These are phyloP conservation scores for Sarcodon aspratus DNA, from an alignment of 768 basidiomycete genomes.

Conservation along the genomic window DNA sequence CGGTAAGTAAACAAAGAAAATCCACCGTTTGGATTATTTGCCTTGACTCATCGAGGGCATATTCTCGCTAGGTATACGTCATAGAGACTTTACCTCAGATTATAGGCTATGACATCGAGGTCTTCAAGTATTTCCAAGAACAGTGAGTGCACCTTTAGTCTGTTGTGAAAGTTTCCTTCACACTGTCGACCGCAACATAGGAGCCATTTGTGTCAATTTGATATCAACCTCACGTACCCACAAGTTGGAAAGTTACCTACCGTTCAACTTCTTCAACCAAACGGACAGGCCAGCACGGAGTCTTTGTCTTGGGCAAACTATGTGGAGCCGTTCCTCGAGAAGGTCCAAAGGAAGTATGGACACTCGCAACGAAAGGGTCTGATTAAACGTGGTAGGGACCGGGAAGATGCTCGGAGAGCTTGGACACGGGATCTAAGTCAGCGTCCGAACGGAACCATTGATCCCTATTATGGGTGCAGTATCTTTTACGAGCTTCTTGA, in stretches of 20 bases:
- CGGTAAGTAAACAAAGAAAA: slow-evolving; percentile 25
- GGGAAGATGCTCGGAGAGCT: neutral
- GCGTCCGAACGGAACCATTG: slow-evolving; percentile 38
- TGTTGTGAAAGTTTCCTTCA: neutral
- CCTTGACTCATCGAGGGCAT: too few relatives aligned
- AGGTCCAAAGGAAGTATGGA: too few relatives aligned
- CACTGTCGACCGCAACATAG: slow-evolving; percentile 18
- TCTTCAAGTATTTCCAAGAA: slow-evolving; percentile 55
- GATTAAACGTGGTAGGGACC: neutral
- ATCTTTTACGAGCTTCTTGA: slow-evolving; percentile 56
- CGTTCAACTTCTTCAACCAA: neutral
- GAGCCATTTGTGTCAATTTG: slow-evolving; percentile 47
- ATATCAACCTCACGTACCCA: slow-evolving; percentile 64
- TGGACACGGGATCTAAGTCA: slow-evolving; percentile 36
- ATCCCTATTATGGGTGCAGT: slow-evolving; percentile 34
- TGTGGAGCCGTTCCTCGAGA: too few relatives aligned
- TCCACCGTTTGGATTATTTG: neutral
- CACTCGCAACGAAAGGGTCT: too few relatives aligned
- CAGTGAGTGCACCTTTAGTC: slow-evolving; percentile 33
- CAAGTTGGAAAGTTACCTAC: slow-evolving; percentile 40
- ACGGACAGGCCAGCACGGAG: neutral
- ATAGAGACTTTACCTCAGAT: slow-evolving; percentile 57
- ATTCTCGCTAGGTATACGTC: slow-evolving; percentile 30
- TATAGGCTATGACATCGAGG: slow-evolving; percentile 40
- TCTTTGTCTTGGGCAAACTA: too few relatives aligned